phyloP scores from a whole-genome alignment of 345 rosid genomes.

The Diplotaxis tenuifolia region DNA sequence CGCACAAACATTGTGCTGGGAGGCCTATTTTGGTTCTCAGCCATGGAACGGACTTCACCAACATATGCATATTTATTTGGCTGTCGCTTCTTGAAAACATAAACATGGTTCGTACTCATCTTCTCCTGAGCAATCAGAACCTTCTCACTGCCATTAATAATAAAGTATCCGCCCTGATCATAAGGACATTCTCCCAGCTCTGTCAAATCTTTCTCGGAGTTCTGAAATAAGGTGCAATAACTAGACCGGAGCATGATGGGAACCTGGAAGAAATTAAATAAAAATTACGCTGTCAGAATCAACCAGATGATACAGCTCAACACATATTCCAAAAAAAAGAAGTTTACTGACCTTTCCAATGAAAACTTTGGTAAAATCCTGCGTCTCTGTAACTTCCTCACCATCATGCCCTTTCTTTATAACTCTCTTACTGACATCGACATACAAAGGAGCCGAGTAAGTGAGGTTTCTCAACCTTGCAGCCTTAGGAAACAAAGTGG shows the following conservation, averaged over 20 bases:
- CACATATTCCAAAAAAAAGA: neutral
- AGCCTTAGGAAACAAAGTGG: conserved; percentile 94
- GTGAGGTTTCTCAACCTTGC: conserved; percentile 98
- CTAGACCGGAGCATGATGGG: conserved; percentile 98
- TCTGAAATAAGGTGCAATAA: conserved; percentile 82
- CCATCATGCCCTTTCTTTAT: conserved; percentile 98
- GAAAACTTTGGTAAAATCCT: conserved; percentile 90
- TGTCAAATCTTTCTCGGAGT: conserved; percentile 95
- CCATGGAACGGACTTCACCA: conserved; percentile 97
- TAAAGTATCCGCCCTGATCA: conserved; percentile 98
- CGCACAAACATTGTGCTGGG: conserved; percentile 99
- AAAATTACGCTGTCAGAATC: neutral
- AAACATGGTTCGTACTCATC: conserved; percentile 98
- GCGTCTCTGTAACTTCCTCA: conserved; percentile 93
- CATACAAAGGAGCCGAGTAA: conserved; percentile 93
- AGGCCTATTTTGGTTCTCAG: conserved; percentile 89
- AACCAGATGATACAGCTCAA: neutral
- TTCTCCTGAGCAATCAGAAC: conserved; percentile 98
- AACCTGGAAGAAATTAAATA: conserved; percentile 42
- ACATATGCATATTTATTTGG: conserved; percentile 92
- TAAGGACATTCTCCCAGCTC: conserved; percentile 99
- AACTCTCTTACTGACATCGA: conserved; percentile 85
- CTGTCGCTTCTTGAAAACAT: conserved; percentile 95
- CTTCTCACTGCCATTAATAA: conserved; percentile 97
- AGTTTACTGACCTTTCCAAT: conserved; percentile 72